Percentiles rank a stretch among this genome's conserved stretches.
phyloP scores from a whole-genome alignment of 2,329 filamentous ascomycete species.

The Cercospora sp. region DNA sequence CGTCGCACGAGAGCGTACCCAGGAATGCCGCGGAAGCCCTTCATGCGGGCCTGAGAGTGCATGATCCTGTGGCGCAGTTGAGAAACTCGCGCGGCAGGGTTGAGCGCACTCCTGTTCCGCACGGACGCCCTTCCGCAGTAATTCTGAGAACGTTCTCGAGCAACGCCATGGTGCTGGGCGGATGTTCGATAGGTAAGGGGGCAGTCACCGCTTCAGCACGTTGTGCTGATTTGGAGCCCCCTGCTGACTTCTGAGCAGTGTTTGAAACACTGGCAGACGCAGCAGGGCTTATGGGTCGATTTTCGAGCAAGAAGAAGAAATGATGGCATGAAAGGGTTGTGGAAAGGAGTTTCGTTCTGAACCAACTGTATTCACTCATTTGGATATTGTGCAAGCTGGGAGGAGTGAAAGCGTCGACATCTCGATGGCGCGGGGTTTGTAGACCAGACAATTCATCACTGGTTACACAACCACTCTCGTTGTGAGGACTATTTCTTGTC shows the following conservation, averaged over 20 bases:
- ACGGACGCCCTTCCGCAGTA: neutral
- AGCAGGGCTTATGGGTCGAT: neutral
- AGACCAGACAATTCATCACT: neutral
- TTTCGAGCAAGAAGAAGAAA: too few relatives aligned
- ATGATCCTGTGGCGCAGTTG: neutral
- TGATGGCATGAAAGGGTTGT: neutral
- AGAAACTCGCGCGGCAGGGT: neutral
- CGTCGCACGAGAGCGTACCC: neutral
- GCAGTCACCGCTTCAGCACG: neutral
- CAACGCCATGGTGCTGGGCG: neutral
- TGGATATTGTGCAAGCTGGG: neutral
- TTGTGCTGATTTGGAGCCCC: neutral
- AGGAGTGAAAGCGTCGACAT: neutral
- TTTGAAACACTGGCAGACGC: neutral
- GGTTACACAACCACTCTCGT: neutral
- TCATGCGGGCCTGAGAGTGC: constrained; percentile 3
- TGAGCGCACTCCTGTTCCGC: neutral
- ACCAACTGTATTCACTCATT: neutral
- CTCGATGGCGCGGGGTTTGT: neutral
- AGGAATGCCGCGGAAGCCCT: neutral
- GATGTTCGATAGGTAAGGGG: neutral
- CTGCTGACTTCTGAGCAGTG: neutral
- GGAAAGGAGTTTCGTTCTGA: neutral
- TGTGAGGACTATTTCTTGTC: neutral
- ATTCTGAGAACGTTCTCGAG: neutral